phyloP scores from a whole-genome alignment of 805 yeast genomes.

The Schizosaccharomyces japonicus region DNA sequence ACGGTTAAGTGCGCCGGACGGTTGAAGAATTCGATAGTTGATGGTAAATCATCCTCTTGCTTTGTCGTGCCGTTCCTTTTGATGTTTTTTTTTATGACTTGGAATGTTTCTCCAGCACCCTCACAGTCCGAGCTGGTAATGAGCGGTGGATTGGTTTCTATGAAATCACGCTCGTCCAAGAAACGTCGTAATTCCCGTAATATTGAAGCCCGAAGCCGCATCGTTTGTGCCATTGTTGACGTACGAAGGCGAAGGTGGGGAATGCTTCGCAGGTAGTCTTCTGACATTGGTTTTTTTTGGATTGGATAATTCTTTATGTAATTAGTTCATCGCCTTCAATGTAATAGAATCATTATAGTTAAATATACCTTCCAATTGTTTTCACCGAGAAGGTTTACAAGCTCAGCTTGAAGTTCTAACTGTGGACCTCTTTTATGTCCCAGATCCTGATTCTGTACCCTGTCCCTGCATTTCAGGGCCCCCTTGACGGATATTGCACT shows the following conservation, averaged over 20 bases:
- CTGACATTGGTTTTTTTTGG: constrained; percentile 53
- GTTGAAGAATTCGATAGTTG: constrained; percentile 29
- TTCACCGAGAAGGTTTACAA: neutral
- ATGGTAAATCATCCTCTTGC: neutral
- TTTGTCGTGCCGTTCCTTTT: no score
- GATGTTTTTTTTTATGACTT: constrained; percentile 24
- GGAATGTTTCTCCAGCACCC: constrained; percentile 86
- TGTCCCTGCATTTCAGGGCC: constrained; percentile 9
- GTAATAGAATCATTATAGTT: no score
- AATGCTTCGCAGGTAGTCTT: constrained; percentile 41
- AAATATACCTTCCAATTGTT: neutral
- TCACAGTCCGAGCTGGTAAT: constrained; percentile 83
- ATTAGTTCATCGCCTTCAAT: no score
- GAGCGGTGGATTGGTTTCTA: constrained; percentile 65
- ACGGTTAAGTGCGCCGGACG: constrained; percentile 56
- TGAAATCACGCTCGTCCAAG: constrained; percentile 30
- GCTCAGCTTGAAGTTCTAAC: neutral
- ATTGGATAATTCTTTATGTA: constrained; percentile 41
- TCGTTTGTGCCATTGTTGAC: constrained; percentile 33
- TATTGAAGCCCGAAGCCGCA: constrained; percentile 49
- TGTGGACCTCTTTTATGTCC: neutral
- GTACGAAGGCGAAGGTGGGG: constrained; percentile 65
- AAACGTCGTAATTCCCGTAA: constrained; percentile 31
- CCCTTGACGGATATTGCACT: neutral
- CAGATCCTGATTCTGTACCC: constrained; percentile 8